A percentile compares a stretch with the other conserved stretches of the same genome.
phyloP scores from a whole-genome alignment of 768 basidiomycete species.

The Calocera viscosa region DNA sequence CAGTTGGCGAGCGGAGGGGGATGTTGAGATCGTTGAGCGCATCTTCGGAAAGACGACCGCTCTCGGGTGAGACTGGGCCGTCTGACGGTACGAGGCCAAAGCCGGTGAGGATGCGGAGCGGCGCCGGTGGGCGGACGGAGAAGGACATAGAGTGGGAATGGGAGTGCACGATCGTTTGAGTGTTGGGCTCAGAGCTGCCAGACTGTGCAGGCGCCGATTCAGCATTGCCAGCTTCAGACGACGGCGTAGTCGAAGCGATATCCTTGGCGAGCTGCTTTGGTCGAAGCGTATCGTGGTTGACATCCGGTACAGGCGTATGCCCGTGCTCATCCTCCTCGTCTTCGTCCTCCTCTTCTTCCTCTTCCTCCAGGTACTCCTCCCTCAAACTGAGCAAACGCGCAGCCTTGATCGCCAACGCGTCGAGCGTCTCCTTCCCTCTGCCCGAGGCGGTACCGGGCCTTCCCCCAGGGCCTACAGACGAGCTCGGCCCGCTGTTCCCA shows the following conservation, averaged over 20 bases:
- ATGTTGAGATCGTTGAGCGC: conserved; percentile 2
- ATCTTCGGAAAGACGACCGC: background rate
- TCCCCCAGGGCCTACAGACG: background rate
- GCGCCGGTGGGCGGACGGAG: background rate
- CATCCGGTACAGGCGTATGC: background rate
- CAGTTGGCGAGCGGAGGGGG: background rate
- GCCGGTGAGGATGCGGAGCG: background rate
- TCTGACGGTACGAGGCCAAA: background rate
- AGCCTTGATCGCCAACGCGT: conserved; percentile 11
- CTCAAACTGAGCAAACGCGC: conserved; percentile 28
- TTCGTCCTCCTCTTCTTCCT: conserved; percentile 29
- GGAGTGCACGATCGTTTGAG: background rate
- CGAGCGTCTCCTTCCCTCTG: conserved; percentile 9
- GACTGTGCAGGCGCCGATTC: background rate
- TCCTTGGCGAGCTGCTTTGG: background rate
- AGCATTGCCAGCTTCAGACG: background rate
- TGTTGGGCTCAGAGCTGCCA: background rate
- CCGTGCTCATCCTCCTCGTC: conserved; percentile 21
- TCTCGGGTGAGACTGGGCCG: background rate
- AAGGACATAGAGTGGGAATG: background rate
- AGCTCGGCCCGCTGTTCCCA: background rate
- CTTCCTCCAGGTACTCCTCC: conserved; percentile 11
- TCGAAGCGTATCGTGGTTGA: conserved; percentile 1
- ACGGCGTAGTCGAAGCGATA: background rate
- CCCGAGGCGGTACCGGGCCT: conserved; percentile 4